These are phyloP conservation scores for Moricandia moricandioides DNA, from an alignment of 345 rosid genomes.

Conservation along the genomic window DNA sequence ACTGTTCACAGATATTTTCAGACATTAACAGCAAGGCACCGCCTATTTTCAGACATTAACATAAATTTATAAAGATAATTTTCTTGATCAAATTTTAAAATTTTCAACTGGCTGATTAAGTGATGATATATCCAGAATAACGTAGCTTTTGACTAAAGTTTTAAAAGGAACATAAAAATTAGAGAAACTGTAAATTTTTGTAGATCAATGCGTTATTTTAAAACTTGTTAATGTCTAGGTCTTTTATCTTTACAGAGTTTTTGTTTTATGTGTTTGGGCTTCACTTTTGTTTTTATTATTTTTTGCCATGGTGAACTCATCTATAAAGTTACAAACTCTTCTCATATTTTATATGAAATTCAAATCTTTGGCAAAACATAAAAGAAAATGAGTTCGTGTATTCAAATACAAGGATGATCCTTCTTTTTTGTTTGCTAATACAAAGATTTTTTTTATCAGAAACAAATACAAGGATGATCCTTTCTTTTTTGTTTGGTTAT, in stretches of 20 bases:
- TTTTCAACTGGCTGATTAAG: background rate
- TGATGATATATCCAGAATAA: background rate
- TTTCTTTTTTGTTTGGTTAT: no score
- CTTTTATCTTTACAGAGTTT: no score
- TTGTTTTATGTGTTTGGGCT: no score
- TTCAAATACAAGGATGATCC: background rate
- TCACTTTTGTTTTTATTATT: no score
- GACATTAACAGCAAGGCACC: conserved; percentile 25
- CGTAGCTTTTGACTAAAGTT: background rate
- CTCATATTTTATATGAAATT: no score
- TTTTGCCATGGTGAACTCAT: no score
- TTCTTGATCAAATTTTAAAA: no score
- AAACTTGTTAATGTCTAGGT: background rate
- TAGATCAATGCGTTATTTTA: background rate
- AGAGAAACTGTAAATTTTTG: background rate
- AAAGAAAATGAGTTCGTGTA: background rate
- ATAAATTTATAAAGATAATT: background rate
- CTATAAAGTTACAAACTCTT: no score
- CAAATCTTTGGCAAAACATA: no score
- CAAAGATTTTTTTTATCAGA: background rate
- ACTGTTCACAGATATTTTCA: conserved; percentile 20
- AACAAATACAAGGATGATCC: no score
- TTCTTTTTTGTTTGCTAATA: background rate
- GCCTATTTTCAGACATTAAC: no score
- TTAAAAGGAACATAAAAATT: background rate